phyloP scores from a whole-genome alignment of 2,329 filamentous ascomycete genomes.

The Cryphonectria carpinicola region DNA sequence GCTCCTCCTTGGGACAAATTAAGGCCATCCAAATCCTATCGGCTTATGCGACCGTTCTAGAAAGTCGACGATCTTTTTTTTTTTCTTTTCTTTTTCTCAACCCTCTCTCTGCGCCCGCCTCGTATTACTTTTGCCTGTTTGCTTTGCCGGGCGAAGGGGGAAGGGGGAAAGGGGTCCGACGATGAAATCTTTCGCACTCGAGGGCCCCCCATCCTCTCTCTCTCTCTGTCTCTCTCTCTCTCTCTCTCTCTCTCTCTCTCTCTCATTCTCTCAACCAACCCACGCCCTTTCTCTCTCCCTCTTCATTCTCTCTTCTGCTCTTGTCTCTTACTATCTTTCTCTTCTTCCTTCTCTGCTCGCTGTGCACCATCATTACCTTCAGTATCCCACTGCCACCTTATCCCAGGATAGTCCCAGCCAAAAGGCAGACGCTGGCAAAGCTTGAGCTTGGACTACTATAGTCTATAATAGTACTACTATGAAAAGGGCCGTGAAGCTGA shows the following conservation, averaged over 20 bases:
- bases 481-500: not conserved
- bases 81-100: not conserved
- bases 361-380: not conserved
- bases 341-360: not conserved
- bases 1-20: not conserved
- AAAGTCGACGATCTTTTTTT: slow-evolving; percentile 11
- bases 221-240: not conserved
- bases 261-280: not conserved
- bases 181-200: not conserved
- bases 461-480: not conserved
- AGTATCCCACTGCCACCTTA: not conserved
- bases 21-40: slow-evolving; percentile 2
- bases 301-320: not conserved
- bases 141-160: not conserved
- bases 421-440: not conserved
- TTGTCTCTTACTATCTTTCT: no score
- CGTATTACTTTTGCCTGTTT: not conserved
- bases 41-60: slow-evolving; percentile 7
- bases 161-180: not conserved
- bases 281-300: not conserved
- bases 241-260: not conserved
- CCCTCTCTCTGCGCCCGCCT: slow-evolving; percentile 1
- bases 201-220: not conserved
- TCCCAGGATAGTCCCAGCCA: not conserved
- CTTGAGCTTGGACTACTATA: not conserved